Base-by-base conservation (phyloP, 2,329 filamentous ascomycete genomes). In the Neonectria hederae region DNA sequence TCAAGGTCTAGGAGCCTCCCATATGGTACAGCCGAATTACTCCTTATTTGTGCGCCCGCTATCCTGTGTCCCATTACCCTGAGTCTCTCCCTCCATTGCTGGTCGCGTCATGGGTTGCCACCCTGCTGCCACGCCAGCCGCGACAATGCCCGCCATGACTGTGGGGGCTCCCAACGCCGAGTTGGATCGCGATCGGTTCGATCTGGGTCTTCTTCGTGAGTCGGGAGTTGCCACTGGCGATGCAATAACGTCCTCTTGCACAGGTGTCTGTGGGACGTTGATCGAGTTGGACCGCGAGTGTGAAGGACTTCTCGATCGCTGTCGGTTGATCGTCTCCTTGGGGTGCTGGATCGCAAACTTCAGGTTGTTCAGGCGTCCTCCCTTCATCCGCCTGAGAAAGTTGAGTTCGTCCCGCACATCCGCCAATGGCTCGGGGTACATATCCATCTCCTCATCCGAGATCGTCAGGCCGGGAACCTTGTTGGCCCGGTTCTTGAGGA, bases 121-220 rank as follows among this genome's bases (percentile, higher is more conserved):
- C 30, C 90, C 90, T 14, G 89, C 91, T 35, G 89, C 91, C 35
- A 94, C 87, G 73, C 90, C 90, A 46, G 91, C 92, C 9, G 91
- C 92, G 54, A 94, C 88, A 62, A 94, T 90, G 65, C 92, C 92
- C n/a, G 92, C 90, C 92, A 94, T 94, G 65, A 93, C 91, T 8
- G 90, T 89, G 2, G 91, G 89, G 2, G 91, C 90, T 11, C 89
- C 91, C 11, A 94, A 83, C 2, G 90, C 90, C 28, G 91, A 93
- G 77, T 90, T 90, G 43, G 86, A 87, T 62, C 89, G 82, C 60
- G 88, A 89, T 65, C 89, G 83, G 71, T 83, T 90, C 46, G 90
- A 92, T 69, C 89, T 84, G 54, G 90, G 92, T 55, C 91, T 87
- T 59, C 83, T 86, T 54, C 91, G 83, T 60, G 87, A 84, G 73